Evolutionary conservation across 441 rosid species (phyloP).

Genomic region (Oxalis stricta): DNA sequence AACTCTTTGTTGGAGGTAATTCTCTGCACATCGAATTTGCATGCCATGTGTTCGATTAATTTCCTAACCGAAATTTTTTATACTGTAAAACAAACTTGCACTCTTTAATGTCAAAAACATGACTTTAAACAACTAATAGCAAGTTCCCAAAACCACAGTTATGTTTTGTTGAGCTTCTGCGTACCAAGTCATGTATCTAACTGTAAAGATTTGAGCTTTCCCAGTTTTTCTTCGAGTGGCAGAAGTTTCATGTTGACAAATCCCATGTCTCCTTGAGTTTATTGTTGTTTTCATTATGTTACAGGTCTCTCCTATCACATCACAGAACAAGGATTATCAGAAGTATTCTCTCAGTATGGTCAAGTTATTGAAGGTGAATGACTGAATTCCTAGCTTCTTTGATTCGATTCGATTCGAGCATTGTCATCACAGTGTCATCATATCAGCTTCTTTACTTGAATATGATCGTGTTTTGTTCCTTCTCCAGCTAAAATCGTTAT

Average conservation of each 20-base stretch:
- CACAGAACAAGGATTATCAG: slow-evolving; percentile 46
- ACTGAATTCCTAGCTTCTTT: not conserved
- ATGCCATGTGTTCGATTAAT: not conserved
- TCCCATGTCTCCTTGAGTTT: not conserved
- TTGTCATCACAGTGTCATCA: too few species aligned
- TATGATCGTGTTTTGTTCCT: not conserved
- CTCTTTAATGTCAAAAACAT: too few species aligned
- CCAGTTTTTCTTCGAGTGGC: too few species aligned
- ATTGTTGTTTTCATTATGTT: not conserved
- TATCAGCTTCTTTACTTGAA: not conserved
- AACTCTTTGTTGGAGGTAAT: slow-evolving; percentile 82
- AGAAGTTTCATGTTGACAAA: not conserved
- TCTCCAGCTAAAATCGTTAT: slow-evolving; percentile 48
- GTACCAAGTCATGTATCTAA: too few species aligned
- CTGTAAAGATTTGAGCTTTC: too few species aligned
- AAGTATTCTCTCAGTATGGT: slow-evolving; percentile 67
- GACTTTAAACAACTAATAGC: too few species aligned
- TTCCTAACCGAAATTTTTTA: not conserved
- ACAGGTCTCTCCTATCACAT: slow-evolving; percentile 68
- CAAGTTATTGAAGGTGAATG: slow-evolving; percentile 79
- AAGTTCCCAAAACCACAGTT: too few species aligned
- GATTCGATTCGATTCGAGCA: too few species aligned
- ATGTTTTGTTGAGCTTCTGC: too few species aligned
- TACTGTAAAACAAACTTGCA: not conserved
- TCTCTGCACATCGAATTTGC: not conserved